Evolutionary conservation across 2,329 filamentous ascomycete genomes (phyloP).

Genomic region (Exophiala spinifera): DNA sequence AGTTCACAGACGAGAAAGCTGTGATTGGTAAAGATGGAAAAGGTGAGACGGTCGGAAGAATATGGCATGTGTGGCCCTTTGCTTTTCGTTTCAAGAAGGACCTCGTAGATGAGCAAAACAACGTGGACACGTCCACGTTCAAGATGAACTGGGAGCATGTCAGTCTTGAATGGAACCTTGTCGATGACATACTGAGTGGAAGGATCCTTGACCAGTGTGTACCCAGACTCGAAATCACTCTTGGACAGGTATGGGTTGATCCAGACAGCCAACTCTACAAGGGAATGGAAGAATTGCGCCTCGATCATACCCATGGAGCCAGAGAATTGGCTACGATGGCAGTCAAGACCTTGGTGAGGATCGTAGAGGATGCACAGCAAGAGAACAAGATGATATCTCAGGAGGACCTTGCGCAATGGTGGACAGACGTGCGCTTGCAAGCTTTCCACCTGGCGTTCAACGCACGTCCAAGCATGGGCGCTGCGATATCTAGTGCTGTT

Average conservation of each 20-base stretch:
- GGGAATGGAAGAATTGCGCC: constrained; percentile 51
- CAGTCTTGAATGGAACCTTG: constrained; percentile 56
- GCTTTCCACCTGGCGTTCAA: constrained; percentile 64
- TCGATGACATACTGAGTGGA: constrained; percentile 41
- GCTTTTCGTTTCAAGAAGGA: constrained; percentile 39
- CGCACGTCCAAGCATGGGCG: constrained; percentile 64
- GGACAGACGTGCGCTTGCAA: constrained; percentile 47
- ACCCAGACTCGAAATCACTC: constrained; percentile 55
- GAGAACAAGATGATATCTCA: constrained; percentile 3
- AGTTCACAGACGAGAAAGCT: constrained; percentile 53
- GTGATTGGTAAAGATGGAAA: constrained; percentile 7
- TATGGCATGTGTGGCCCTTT: constrained; percentile 63
- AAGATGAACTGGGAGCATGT: constrained; percentile 62
- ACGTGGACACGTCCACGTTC: constrained; percentile 50
- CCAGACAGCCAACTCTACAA: constrained; percentile 36
- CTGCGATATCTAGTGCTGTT: constrained; percentile 54
- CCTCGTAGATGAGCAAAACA: constrained; percentile 15
- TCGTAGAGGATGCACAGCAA: constrained; percentile 39
- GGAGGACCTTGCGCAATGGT: constrained; percentile 52
- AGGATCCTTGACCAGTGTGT: constrained; percentile 51
- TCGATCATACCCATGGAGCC: constrained; percentile 59
- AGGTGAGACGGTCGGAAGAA: constrained; percentile 9
- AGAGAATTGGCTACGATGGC: constrained; percentile 57
- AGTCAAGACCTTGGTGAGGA: constrained; percentile 48
- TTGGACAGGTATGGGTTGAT: constrained; percentile 60